A percentile compares a stretch with the other conserved stretches of the same genome.
These are phyloP conservation scores for Lolium rigidum DNA, from an alignment of 176 grass and related monocot species.

Conservation along the genomic window DNA sequence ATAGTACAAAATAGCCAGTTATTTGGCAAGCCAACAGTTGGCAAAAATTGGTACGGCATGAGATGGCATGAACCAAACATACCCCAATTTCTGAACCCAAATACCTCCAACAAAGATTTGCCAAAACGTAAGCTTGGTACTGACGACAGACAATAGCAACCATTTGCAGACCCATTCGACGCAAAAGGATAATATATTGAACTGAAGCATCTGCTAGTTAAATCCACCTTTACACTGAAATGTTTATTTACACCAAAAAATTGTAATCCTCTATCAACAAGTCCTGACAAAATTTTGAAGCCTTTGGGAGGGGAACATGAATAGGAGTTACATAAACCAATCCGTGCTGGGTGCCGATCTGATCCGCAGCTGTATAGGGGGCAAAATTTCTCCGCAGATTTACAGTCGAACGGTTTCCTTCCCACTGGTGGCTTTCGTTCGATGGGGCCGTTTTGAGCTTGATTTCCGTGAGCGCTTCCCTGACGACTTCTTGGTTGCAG, in stretches of 20 bases:
- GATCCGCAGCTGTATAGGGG: conserved; percentile 21
- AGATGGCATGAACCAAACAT: too few relatives aligned
- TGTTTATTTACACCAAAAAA: conserved; percentile 75
- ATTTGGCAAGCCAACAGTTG: too few relatives aligned
- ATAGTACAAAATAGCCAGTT: too few relatives aligned
- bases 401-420: conserved; percentile 58
- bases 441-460: conserved; percentile 59
- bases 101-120: background rate
- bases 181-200: conserved; percentile 5
- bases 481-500: conserved; percentile 53
- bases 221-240: conserved; percentile 36
- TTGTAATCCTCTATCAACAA: conserved; percentile 58
- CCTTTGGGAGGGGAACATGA: conserved; percentile 39
- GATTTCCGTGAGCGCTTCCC: conserved; percentile 65
- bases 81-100: background rate
- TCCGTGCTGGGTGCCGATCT: conserved; percentile 29
- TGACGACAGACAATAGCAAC: background rate
- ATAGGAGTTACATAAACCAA: conserved; percentile 49
- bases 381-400: conserved; percentile 47
- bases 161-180: background rate
- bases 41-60: too few relatives aligned
- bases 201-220: background rate
- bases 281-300: conserved; percentile 59
- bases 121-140: background rate
- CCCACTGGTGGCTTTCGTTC: conserved; percentile 39